Conservation (phyloP, 148 eudicot species). For the Vaccinium myrtillus region DNA sequence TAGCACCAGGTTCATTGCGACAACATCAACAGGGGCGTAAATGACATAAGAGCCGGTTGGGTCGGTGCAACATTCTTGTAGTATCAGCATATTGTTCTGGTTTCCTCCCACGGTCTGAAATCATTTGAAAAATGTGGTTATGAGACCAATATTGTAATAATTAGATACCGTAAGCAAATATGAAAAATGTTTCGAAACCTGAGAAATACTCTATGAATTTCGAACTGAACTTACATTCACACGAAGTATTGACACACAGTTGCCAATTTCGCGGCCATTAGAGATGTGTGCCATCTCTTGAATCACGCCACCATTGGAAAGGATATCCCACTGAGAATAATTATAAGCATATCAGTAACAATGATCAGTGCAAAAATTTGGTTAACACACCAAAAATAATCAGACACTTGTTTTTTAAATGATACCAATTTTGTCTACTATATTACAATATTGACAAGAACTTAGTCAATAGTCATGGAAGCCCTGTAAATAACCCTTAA, state of each 20-base stretch:
- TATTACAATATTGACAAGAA: neutral
- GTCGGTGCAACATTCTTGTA: slow-evolving; percentile 74
- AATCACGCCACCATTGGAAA: slow-evolving; percentile 37
- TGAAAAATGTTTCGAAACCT: neutral
- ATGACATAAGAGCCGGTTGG: slow-evolving; percentile 68
- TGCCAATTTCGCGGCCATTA: slow-evolving; percentile 40
- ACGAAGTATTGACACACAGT: slow-evolving; percentile 46
- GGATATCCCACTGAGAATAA: slow-evolving; percentile 45
- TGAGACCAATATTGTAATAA: neutral
- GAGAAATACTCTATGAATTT: neutral
- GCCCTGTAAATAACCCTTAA: too few relatives aligned
- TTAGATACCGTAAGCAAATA: neutral
- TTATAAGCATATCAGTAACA: neutral
- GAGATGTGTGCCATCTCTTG: slow-evolving; percentile 54
- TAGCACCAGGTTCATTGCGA: slow-evolving; percentile 52
- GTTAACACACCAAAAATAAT: neutral
- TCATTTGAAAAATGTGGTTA: neutral
- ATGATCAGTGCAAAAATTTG: too few relatives aligned
- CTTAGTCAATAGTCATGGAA: too few relatives aligned
- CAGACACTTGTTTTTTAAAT: too few relatives aligned
- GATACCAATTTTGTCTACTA: too few relatives aligned
- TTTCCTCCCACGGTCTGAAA: neutral
- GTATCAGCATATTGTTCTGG: slow-evolving; percentile 55
- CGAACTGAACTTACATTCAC: slow-evolving; percentile 53
- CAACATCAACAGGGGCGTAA: slow-evolving; percentile 69